These are phyloP conservation scores for Colletotrichum siamense DNA, from an alignment of 2,329 filamentous ascomycete species.

Conservation along the genomic window DNA sequence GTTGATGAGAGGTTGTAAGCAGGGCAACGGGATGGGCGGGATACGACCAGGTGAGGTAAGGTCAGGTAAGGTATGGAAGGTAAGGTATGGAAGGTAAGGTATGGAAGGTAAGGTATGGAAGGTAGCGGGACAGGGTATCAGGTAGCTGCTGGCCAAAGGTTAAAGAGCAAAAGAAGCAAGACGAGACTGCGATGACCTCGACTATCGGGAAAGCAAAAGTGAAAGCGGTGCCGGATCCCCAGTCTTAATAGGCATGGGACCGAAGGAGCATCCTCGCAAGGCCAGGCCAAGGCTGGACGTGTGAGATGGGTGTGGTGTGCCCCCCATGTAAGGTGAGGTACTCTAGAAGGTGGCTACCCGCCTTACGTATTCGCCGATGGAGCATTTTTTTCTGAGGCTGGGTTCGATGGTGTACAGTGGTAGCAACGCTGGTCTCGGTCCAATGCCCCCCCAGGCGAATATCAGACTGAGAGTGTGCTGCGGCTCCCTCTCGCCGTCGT, in stretches of 20 bases:
- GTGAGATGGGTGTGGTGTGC: not conserved
- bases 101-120: not conserved
- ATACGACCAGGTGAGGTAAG: slow-evolving; percentile 1
- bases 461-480: not conserved
- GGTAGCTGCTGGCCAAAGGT: not conserved
- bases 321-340: not conserved
- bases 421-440: not conserved
- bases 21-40: slow-evolving; percentile 3
- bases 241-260: slow-evolving; percentile 17
- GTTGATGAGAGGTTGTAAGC: not conserved
- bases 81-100: not conserved
- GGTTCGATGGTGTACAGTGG: not conserved
- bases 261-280: slow-evolving; percentile 8
- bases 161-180: not conserved
- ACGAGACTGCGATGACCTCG: slow-evolving; percentile 1
- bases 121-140: not conserved
- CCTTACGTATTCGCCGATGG: not conserved
- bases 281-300: not conserved
- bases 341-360: not conserved
- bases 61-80: not conserved
- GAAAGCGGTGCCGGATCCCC: slow-evolving; percentile 12
- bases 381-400: not conserved
- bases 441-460: not conserved
- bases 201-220: not conserved
- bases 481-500: not conserved